A percentile compares a stretch with the other conserved stretches of the same genome.
These are phyloP conservation scores for Spatholobus suberectus DNA, from an alignment of 306 rosid species.

Conservation along the genomic window DNA sequence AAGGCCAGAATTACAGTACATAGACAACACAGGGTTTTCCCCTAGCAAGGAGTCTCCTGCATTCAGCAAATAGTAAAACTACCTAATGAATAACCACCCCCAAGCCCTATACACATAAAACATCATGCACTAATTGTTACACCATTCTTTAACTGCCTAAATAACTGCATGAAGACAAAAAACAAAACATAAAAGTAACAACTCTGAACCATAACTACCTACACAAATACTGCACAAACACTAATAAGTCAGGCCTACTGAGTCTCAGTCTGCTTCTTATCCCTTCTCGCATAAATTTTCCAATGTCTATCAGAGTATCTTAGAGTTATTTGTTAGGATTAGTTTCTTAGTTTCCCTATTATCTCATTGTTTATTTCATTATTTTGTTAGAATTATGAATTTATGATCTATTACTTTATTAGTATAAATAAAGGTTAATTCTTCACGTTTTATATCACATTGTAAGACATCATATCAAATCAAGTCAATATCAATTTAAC, in stretches of 20 bases:
- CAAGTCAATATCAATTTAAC: neutral
- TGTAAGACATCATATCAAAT: neutral
- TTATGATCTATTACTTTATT: neutral
- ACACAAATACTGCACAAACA: neutral
- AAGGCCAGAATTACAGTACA: neutral
- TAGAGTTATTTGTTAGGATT: neutral
- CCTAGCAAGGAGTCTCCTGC: neutral
- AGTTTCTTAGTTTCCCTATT: neutral
- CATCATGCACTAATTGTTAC: neutral
- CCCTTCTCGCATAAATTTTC: neutral
- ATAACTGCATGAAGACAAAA: neutral
- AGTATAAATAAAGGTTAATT: neutral
- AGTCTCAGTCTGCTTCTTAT: neutral
- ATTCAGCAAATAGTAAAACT: neutral
- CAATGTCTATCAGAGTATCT: neutral
- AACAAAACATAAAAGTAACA: too few relatives aligned
- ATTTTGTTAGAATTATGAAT: neutral
- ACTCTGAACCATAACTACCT: neutral
- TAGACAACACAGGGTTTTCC: neutral
- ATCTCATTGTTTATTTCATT: neutral
- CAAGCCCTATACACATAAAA: neutral
- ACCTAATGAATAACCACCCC: neutral
- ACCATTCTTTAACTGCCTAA: neutral
- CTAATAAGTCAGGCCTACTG: neutral
- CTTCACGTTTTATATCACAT: too few relatives aligned